Evolutionary conservation across 352 stramenopile species (phyloP).

Genomic region (Saprolegnia diclina): DNA sequence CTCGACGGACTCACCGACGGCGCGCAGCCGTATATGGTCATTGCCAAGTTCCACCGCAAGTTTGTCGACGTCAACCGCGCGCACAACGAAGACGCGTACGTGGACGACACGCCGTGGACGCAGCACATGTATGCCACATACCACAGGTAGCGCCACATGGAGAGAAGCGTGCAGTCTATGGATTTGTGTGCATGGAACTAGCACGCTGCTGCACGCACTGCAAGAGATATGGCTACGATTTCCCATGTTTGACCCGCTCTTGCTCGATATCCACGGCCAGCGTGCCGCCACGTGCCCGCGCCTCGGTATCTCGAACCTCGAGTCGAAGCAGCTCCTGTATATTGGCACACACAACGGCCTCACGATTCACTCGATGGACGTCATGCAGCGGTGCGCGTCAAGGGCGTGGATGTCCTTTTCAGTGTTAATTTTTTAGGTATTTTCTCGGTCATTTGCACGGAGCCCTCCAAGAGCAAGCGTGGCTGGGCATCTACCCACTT

Average conservation of each 20-base stretch:
- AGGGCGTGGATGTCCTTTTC: background rate
- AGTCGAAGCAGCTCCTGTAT: conserved; percentile 23
- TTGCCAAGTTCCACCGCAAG: conserved; percentile 26
- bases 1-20: background rate
- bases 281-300: conserved; percentile 7
- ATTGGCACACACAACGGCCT: conserved; percentile 16
- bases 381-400: background rate
- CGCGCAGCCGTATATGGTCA: conserved; percentile 13
- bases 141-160: conserved; percentile 11
- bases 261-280: conserved; percentile 21
- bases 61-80: conserved; percentile 23
- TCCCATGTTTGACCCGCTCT: conserved; percentile 20
- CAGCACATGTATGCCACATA: conserved; percentile 13
- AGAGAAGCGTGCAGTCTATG: background rate
- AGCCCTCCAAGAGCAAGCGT: conserved; percentile 10
- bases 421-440: too few species aligned
- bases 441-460: conserved; percentile 5
- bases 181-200: background rate
- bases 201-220: conserved; percentile 20
- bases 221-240: conserved; percentile 26
- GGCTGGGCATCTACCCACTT: conserved; percentile 6
- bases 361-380: conserved; percentile 14
- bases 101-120: conserved; percentile 1
- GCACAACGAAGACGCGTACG: conserved; percentile 17
- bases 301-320: conserved; percentile 19